Evolutionary conservation across 1,284 basidiomycete species (phyloP).

Genomic region (Rhodotorula glutinis): DNA sequence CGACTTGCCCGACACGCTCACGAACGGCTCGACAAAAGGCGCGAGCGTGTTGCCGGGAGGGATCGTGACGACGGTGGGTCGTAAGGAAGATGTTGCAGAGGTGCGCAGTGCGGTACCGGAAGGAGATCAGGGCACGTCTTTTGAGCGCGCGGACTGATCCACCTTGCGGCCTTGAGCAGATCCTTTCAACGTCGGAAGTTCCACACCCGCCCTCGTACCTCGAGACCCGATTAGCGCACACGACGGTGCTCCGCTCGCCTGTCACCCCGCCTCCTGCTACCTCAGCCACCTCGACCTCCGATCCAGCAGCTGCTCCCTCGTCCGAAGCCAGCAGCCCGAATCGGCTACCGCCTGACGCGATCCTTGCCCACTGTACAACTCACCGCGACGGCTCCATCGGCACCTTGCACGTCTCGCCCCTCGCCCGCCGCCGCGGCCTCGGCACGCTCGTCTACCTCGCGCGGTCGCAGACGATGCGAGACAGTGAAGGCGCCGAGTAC

Average conservation of each 20-base stretch:
- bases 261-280: not conserved
- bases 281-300: not conserved
- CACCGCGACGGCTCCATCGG: slow-evolving; percentile 34
- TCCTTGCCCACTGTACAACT: slow-evolving; percentile 24
- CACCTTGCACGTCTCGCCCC: slow-evolving; percentile 14
- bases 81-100: slow-evolving; percentile 2
- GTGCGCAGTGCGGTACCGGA: not conserved
- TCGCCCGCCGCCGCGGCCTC: slow-evolving; percentile 1
- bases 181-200: slow-evolving; percentile 27
- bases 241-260: slow-evolving; percentile 6
- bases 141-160: too few species aligned
- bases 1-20: not conserved
- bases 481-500: not conserved
- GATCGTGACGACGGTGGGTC: not conserved
- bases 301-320: not conserved
- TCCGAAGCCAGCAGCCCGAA: not conserved
- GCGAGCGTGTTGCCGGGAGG: not conserved
- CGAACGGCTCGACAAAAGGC: not conserved
- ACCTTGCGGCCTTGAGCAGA: slow-evolving; percentile 1
- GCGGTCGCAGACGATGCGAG: slow-evolving; percentile 9
- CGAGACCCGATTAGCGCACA: slow-evolving; percentile 12
- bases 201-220: slow-evolving; percentile 21
- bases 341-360: not conserved
- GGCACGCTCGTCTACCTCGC: slow-evolving; percentile 9
- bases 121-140: not conserved